Base-by-base conservation (phyloP, 140 eudicot species). In the Ambrosia hybrid region DNA sequence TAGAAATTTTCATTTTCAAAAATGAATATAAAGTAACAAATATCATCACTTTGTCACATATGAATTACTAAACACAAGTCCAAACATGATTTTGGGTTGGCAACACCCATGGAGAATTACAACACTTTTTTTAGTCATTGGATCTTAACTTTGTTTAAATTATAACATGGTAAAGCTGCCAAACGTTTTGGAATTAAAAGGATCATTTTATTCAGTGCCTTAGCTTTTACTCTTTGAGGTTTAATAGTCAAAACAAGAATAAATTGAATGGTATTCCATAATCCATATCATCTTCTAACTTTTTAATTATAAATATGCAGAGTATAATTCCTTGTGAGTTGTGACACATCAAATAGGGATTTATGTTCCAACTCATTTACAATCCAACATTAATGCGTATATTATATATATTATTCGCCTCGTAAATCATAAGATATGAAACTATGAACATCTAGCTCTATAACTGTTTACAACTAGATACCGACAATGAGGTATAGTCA, bases 371-470 rank as follows among this genome's bases (percentile, higher is more conserved):
- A 21, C 26, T 21, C 26, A 21, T 21, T 21, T 21, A 21, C 26
- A 21, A 21, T 21, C 26, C 26, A 21, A 21, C 26, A 21, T 21
- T 21, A 21, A 21, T 21, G 26, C 26, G 26, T 21, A 21, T 21
- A 21, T 21, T 21, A 21, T 21, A 21, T 21, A 15, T 7, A 72
- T 58, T 53, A 63, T 52, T 52, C 16, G 34, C 68, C 72, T 75
- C 66, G 46, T 6, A 51, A 52, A 51, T 7, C 33, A 38, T 60
- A 68, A 34, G 34, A 4, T 72, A 72, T 36, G 63, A 55, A 78
- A 78, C 69, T 72, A 78, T 78, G 57, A 73, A 79, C 83, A 79
- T 73, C 72, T 58, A 79, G 51, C 83, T 72, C 79, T 79, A 79
- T 37, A 73, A 43, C 21, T 43, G 34, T 57, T 49, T 73, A 66